phyloP scores from a whole-genome alignment of 2,329 filamentous ascomycete species.

The Rutstroemia sydowiana region DNA sequence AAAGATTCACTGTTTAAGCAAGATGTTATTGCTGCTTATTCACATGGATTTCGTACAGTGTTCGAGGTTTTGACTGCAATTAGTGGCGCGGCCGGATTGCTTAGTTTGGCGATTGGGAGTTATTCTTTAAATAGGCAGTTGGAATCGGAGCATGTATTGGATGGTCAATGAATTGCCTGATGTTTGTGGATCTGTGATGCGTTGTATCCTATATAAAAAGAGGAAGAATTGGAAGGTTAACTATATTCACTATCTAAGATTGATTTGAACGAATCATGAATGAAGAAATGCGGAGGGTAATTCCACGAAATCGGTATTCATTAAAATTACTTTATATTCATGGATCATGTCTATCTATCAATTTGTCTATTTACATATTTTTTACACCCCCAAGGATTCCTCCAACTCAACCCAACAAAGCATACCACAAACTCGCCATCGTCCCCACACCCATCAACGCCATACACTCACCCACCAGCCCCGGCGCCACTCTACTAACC shows the following conservation, averaged over 20 bases:
- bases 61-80: neutral
- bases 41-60: neutral
- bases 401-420: conserved; percentile 7
- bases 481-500: conserved; percentile 1
- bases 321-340: too few species aligned
- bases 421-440: conserved; percentile 10
- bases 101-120: neutral
- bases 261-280: too few species aligned
- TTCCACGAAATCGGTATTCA: too few species aligned
- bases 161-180: too few species aligned
- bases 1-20: neutral
- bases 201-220: too few species aligned
- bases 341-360: too few species aligned
- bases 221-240: too few species aligned
- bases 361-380: too few species aligned
- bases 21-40: neutral
- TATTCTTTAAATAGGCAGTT: neutral
- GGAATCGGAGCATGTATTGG: neutral
- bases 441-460: conserved; percentile 3
- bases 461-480: conserved; percentile 12
- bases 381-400: neutral
- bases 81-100: neutral
- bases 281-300: too few species aligned
- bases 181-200: too few species aligned
- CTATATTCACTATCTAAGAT: too few species aligned